Evolutionary conservation across 2,329 filamentous ascomycete genomes (phyloP).

Genomic region (Pezicula radicicola): DNA sequence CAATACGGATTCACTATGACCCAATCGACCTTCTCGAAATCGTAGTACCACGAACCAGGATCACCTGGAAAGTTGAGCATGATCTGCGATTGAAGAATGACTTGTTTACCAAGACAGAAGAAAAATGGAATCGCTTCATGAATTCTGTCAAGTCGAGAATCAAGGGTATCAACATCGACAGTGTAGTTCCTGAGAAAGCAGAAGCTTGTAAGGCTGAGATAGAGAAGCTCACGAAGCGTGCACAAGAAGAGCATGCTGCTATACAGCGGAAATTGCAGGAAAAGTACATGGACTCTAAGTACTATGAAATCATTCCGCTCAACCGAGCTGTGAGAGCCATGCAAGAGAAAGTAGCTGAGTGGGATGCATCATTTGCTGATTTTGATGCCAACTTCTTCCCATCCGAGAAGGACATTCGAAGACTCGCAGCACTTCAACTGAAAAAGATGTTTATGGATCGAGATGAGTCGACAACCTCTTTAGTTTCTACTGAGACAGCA

Average conservation of each 20-base stretch:
- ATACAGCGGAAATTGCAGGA: constrained; percentile 79
- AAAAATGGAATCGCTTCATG: constrained; percentile 84
- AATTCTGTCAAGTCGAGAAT: constrained; percentile 79
- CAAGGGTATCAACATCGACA: constrained; percentile 86
- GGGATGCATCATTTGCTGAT: constrained; percentile 86
- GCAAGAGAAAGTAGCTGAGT: constrained; percentile 88
- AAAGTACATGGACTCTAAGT: constrained; percentile 89
- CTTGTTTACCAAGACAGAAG: constrained; percentile 76
- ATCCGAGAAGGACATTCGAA: constrained; percentile 91
- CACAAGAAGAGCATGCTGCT: constrained; percentile 76
- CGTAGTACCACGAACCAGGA: constrained; percentile 81
- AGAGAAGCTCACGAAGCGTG: constrained; percentile 72
- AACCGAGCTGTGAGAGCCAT: constrained; percentile 87
- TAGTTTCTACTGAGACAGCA: constrained; percentile 64
- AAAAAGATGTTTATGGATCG: constrained; percentile 89
- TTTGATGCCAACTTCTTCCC: constrained; percentile 93
- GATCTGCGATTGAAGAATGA: constrained; percentile 93
- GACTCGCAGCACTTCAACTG: constrained; percentile 86
- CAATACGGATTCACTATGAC: constrained; percentile 88
- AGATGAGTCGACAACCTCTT: constrained; percentile 75
- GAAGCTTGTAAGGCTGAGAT: constrained; percentile 81
- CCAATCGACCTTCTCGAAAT: constrained; percentile 91
- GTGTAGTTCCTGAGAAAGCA: constrained; percentile 81
- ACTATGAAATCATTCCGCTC: constrained; percentile 94
- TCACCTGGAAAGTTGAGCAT: constrained; percentile 97